Evolutionary conservation across 768 basidiomycete genomes (phyloP).

Genomic region (Hygrophorus pudorinus): DNA sequence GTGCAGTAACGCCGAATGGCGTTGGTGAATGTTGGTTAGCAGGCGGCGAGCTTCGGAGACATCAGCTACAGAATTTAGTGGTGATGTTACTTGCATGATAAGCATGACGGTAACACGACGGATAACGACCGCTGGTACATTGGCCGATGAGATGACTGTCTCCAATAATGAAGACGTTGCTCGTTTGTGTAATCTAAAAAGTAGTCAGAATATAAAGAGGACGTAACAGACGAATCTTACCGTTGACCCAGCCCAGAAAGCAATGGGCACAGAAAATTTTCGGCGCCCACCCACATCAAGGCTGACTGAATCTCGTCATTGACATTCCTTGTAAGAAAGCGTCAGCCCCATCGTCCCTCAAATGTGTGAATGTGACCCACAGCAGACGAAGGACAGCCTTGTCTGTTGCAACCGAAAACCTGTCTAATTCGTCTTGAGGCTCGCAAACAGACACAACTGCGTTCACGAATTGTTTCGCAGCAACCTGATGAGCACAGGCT

Average conservation of each 20-base stretch:
- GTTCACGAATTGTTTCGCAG: constrained; percentile 51
- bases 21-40: constrained; percentile 54
- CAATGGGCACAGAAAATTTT: constrained; percentile 19
- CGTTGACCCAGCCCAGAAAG: constrained; percentile 12
- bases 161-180: constrained; percentile 24
- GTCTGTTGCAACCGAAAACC: constrained; percentile 30
- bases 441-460: constrained; percentile 57
- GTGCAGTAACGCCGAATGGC: constrained; percentile 44
- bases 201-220: constrained; percentile 1
- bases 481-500: constrained; percentile 36
- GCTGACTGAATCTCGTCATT: constrained; percentile 10
- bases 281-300: constrained; percentile 13
- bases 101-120: constrained; percentile 21
- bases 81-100: constrained; percentile 16
- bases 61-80: constrained; percentile 13
- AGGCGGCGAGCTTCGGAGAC: constrained; percentile 26
- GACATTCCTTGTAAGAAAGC: constrained; percentile 8
- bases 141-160: constrained; percentile 23
- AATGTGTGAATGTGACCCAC: constrained; percentile 26
- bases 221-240: background rate
- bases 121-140: constrained; percentile 24
- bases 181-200: constrained; percentile 24
- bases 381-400: constrained; percentile 34
- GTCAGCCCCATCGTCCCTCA: background rate
- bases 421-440: constrained; percentile 46